A percentile compares a stretch with the other conserved stretches of the same genome.
Evolutionary conservation across 2,329 filamentous ascomycete genomes (phyloP).

Genomic region (Penicillium janthinellum): DNA sequence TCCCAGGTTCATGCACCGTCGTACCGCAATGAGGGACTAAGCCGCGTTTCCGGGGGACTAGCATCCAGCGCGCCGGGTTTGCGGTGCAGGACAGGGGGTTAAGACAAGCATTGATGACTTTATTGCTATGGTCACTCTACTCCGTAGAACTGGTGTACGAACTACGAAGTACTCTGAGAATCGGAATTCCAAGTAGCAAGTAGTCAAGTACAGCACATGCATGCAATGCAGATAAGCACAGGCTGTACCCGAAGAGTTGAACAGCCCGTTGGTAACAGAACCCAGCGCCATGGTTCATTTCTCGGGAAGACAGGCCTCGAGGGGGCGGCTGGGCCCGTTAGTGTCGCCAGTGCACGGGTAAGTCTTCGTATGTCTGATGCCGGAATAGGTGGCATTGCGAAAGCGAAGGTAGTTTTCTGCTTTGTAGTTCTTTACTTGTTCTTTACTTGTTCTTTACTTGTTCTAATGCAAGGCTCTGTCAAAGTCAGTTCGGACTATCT

Average conservation of each 20-base stretch:
- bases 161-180: too few species aligned
- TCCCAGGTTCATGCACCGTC: slow-evolving; percentile 25
- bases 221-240: neutral
- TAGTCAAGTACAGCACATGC: neutral
- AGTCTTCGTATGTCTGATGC: too few species aligned
- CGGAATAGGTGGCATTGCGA: too few species aligned
- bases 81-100: slow-evolving; percentile 14
- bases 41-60: slow-evolving; percentile 12
- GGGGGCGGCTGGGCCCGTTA: slow-evolving; percentile 31
- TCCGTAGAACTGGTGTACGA: too few species aligned
- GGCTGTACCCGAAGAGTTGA: neutral
- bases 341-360: slow-evolving; percentile 7
- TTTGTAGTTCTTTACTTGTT: too few species aligned
- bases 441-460: too few species aligned
- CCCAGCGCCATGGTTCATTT: slow-evolving; percentile 41
- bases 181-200: too few species aligned
- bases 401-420: too few species aligned
- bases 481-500: too few species aligned
- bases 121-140: too few species aligned
- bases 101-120: neutral
- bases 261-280: slow-evolving; percentile 26
- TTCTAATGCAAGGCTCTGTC: too few species aligned
- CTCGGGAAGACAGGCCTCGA: slow-evolving; percentile 29
- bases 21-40: slow-evolving; percentile 14
- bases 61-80: slow-evolving; percentile 34